phyloP scores from a whole-genome alignment of 106 monocot genomes.

The Cymbidium sinense region DNA sequence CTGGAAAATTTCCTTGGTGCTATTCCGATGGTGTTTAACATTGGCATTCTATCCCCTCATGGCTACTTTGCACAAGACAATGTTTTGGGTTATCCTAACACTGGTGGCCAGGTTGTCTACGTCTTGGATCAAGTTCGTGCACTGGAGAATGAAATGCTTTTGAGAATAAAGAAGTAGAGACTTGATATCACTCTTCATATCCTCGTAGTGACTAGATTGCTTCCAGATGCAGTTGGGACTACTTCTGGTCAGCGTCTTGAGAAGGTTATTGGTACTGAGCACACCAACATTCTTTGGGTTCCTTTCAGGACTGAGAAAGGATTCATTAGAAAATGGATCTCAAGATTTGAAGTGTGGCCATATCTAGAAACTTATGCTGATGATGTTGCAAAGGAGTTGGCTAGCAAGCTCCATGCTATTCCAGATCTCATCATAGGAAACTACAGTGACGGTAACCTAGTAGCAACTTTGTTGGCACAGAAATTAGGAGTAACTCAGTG shows the following conservation, averaged over 20 bases:
- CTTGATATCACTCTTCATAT: conserved; percentile 74
- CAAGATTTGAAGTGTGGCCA: conserved; percentile 58
- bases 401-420: too few relatives aligned
- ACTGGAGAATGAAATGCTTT: conserved; percentile 72
- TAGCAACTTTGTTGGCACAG: conserved; percentile 56
- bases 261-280: too few relatives aligned
- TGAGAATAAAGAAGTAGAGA: conserved; percentile 68
- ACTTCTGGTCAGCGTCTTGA: conserved; percentile 45
- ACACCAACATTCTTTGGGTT: conserved; percentile 45
- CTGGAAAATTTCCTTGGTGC: conserved; percentile 48
- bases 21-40: conserved; percentile 59
- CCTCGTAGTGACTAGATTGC: conserved; percentile 60
- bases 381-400: too few relatives aligned
- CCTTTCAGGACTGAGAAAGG: conserved; percentile 46
- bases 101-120: conserved; percentile 70
- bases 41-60: conserved; percentile 64
- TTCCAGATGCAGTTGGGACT: conserved; percentile 54
- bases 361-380: too few relatives aligned
- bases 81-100: conserved; percentile 61
- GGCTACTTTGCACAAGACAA: conserved; percentile 75
- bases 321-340: conserved; percentile 50
- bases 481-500: conserved; percentile 78
- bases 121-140: conserved; percentile 84
- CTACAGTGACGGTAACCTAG: too few relatives aligned
- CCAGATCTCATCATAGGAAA: too few relatives aligned